Evolutionary conservation across 208 protist genomes (phyloP).

Genomic region (Leishmania major): DNA sequence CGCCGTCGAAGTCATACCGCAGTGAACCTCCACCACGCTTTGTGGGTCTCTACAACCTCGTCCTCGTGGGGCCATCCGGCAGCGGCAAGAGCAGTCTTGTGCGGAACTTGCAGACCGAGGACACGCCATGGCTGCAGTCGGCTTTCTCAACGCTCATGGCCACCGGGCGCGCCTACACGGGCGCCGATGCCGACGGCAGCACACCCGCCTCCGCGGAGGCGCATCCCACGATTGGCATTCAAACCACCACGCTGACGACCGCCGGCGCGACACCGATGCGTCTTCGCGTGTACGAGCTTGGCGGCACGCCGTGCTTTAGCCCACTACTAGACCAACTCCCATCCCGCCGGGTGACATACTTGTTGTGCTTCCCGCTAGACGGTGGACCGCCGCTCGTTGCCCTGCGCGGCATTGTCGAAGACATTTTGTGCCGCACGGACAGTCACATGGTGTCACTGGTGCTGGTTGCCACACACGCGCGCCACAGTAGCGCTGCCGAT

Average conservation of each 20-base stretch:
- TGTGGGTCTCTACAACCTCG: slow-evolving; percentile 71
- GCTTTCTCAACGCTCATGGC: slow-evolving; percentile 46
- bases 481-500: slow-evolving; percentile 16
- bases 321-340: slow-evolving; percentile 67
- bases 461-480: slow-evolving; percentile 44
- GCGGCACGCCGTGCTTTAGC: slow-evolving; percentile 68
- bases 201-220: not conserved
- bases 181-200: not conserved
- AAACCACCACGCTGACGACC: slow-evolving; percentile 18
- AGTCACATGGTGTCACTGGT: slow-evolving; percentile 47
- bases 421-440: slow-evolving; percentile 71
- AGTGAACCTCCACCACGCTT: slow-evolving; percentile 30
- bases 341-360: slow-evolving; percentile 66
- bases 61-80: slow-evolving; percentile 58
- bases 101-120: slow-evolving; percentile 56
- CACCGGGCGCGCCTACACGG: not conserved
- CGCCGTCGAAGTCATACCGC: slow-evolving; percentile 7
- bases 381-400: slow-evolving; percentile 36
- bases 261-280: slow-evolving; percentile 28
- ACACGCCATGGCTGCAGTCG: slow-evolving; percentile 44
- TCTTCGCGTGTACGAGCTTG: slow-evolving; percentile 68
- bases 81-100: slow-evolving; percentile 63
- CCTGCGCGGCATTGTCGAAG: slow-evolving; percentile 59
- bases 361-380: slow-evolving; percentile 75
- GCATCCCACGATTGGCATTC: slow-evolving; percentile 39